Evolutionary conservation across 2,329 filamentous ascomycete genomes (phyloP), one percentile per base, ranked within the genome.

Genomic region (Fusarium algeriense): DNA sequence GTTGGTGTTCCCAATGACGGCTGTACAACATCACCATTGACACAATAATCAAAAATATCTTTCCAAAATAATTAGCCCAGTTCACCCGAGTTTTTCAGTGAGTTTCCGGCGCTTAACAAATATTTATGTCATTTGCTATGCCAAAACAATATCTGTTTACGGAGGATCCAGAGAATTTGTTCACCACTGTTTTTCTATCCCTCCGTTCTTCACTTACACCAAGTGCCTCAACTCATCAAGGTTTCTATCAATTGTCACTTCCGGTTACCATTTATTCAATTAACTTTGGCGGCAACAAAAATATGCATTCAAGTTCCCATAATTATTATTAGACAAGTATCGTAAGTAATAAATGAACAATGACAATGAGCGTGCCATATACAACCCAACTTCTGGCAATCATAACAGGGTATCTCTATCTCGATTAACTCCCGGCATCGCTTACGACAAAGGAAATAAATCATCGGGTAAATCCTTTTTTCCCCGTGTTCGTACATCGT

Each of bases 21-120:
- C 48, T 41, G 49, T 32, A 52, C n/a, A 70, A 38, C 60, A 71
- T 72, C 64, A 72, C 72, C 34, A 70, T 62, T 44, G 60, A 53
- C 60, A 54, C 37, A 37, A 50, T 45, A 56, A 70, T 40, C 56
- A 66, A 46, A 60, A 65, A 66, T 44, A 38, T 19, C 19, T 34
- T 34, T n/a, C 37, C 44, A 14, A 13, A 17, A 52, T 35, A 11
- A 20, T 37, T 28, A 28, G 28, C 28, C 17, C 7, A 26, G 17
- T n/a, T 20, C 17, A 8, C 17, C 12, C 19, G 11, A 19, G 3
- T 35, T 26, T 40, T n/a, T 30, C 15, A 26, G 32, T 7, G 9
- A 30, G 32, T 34, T 40, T 49, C 23, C 34, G 30, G 34, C 54
- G n/a, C 43, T 44, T 23, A 19, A 26, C 20, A 20, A 4, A 32